A percentile compares a stretch with the other conserved stretches of the same genome.
phyloP scores from a whole-genome alignment of 139 green algal genomes.

The Yamagishiella unicocca region DNA sequence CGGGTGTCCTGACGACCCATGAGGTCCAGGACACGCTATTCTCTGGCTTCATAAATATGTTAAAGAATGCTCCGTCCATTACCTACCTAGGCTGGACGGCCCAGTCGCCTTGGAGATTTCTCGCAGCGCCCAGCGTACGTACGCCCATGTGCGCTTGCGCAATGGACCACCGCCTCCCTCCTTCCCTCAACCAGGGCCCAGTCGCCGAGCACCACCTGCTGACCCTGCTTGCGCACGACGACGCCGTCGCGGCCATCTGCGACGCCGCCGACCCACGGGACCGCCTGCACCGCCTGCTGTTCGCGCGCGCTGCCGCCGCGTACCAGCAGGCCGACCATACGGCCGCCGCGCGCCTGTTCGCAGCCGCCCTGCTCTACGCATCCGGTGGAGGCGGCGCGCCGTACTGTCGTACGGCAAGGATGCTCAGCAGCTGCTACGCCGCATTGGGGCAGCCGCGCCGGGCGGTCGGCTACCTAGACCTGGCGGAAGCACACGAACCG shows the following conservation, averaged over 20 bases:
- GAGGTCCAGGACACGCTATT: too few relatives aligned
- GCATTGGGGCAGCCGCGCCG: not conserved
- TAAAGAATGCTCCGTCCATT: too few relatives aligned
- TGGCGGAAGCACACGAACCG: slow-evolving; percentile 19
- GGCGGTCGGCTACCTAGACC: slow-evolving; percentile 22
- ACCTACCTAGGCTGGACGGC: too few relatives aligned
- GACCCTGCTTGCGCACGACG: slow-evolving; percentile 13
- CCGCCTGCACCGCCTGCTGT: slow-evolving; percentile 19
- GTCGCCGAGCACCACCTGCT: slow-evolving; percentile 17
- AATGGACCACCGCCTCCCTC: too few relatives aligned
- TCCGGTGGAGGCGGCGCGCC: slow-evolving; percentile 14
- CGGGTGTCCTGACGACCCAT: too few relatives aligned
- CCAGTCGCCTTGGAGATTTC: too few relatives aligned
- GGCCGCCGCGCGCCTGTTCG: slow-evolving; percentile 17
- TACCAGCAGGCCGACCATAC: slow-evolving; percentile 1
- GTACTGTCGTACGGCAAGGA: slow-evolving; percentile 41
- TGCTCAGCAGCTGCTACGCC: slow-evolving; percentile 40
- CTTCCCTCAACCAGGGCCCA: slow-evolving; percentile 6
- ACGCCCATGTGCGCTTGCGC: too few relatives aligned
- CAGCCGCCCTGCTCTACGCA: slow-evolving; percentile 21
- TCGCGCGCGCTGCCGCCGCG: slow-evolving; percentile 1
- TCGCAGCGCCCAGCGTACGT: too few relatives aligned
- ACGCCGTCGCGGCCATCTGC: slow-evolving; percentile 26
- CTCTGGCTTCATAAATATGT: too few relatives aligned
- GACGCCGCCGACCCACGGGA: not conserved